Percentiles rank a stretch among this genome's conserved stretches.
Evolutionary conservation across 2,329 filamentous ascomycete genomes (phyloP).

Genomic region (Verticillium longisporum): DNA sequence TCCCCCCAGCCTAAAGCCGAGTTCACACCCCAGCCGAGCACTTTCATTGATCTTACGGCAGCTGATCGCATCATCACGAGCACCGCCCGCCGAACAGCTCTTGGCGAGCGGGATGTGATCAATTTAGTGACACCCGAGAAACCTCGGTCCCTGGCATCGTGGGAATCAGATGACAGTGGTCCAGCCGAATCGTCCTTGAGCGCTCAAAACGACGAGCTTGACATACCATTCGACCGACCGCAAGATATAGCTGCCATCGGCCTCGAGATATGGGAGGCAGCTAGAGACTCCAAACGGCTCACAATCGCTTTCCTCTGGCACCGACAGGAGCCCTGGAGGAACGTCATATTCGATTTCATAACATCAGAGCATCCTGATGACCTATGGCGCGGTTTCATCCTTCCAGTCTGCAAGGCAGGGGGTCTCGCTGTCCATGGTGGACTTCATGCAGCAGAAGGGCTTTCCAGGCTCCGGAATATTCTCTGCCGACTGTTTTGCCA

Average conservation of each 20-base stretch:
- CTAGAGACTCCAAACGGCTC: slow-evolving; percentile 16
- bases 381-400: slow-evolving; percentile 21
- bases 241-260: slow-evolving; percentile 6
- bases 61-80: slow-evolving; percentile 2
- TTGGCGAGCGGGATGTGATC: not conserved
- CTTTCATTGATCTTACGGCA: slow-evolving; percentile 8
- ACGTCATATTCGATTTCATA: slow-evolving; percentile 17
- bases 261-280: slow-evolving; percentile 13
- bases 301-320: slow-evolving; percentile 20
- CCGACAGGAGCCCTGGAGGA: slow-evolving; percentile 12
- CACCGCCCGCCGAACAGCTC: not conserved
- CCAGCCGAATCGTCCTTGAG: not conserved
- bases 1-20: not conserved
- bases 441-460: not conserved
- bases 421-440: not conserved
- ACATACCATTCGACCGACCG: slow-evolving; percentile 7
- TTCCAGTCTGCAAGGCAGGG: slow-evolving; percentile 1
- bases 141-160: not conserved
- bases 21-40: not conserved
- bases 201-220: not conserved
- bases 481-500: slow-evolving; percentile 8
- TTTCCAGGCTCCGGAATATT: not conserved
- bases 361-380: slow-evolving; percentile 5
- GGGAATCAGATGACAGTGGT: not conserved
- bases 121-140: slow-evolving; percentile 6